Evolutionary conservation across 176 grass and related monocot species (phyloP).

Genomic region (Bolboschoenus planiculmis): DNA sequence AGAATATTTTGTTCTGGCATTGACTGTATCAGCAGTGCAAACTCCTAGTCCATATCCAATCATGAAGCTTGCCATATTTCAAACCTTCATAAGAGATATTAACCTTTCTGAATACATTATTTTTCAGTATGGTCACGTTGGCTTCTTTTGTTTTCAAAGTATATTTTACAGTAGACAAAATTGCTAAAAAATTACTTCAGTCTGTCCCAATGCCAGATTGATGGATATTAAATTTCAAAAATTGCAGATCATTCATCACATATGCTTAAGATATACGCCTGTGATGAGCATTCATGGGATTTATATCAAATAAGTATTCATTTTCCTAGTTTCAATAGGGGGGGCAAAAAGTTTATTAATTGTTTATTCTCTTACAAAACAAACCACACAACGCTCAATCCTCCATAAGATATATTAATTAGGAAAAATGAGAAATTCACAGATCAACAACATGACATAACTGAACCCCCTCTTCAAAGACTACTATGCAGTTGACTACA

Average conservation of each 20-base stretch:
- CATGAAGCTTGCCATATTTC: neutral
- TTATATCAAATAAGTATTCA: neutral
- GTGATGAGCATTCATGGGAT: neutral
- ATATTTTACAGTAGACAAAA: neutral
- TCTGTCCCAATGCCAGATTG: neutral
- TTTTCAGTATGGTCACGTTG: neutral
- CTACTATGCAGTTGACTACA: neutral
- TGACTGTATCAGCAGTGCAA: neutral
- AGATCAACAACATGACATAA: neutral
- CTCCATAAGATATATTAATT: slow-evolving; percentile 17
- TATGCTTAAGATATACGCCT: neutral
- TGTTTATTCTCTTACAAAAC: slow-evolving; percentile 1
- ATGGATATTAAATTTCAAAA: slow-evolving; percentile 7
- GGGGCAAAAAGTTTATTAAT: neutral
- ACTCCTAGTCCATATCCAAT: no score
- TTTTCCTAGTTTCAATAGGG: neutral
- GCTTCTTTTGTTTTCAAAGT: neutral
- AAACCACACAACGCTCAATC: neutral
- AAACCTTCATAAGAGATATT: neutral
- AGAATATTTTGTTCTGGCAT: neutral
- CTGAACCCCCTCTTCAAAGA: slow-evolving; percentile 1
- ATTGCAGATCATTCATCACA: neutral
- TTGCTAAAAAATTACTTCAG: neutral
- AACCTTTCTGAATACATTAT: neutral
- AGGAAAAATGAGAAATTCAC: neutral